These are phyloP conservation scores for Myochromella boudieri DNA, from an alignment of 768 basidiomycete genomes.

Conservation along the genomic window DNA sequence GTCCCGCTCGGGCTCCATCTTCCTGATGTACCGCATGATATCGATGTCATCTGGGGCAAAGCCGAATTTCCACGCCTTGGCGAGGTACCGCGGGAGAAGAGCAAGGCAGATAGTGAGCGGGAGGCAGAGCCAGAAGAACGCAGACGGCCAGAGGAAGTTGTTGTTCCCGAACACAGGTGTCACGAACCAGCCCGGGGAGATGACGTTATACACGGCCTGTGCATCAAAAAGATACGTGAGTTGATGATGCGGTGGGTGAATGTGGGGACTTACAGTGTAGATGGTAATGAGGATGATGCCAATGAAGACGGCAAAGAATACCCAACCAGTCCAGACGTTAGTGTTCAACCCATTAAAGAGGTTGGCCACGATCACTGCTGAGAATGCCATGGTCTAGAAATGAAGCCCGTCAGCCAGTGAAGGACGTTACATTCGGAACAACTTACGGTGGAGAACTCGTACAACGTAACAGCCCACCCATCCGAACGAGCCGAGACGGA, in stretches of 20 bases:
- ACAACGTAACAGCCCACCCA: slow-evolving; percentile 71
- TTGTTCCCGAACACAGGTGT: slow-evolving; percentile 78
- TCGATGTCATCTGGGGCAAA: slow-evolving; percentile 80
- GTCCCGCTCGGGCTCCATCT: slow-evolving; percentile 63
- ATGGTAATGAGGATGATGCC: slow-evolving; percentile 78
- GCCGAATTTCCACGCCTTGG: slow-evolving; percentile 65
- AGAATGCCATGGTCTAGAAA: slow-evolving; percentile 75
- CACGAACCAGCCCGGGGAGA: slow-evolving; percentile 69
- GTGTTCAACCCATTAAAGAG: slow-evolving; percentile 88
- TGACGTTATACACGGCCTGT: slow-evolving; percentile 76
- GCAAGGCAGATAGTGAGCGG: slow-evolving; percentile 69
- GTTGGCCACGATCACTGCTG: slow-evolving; percentile 74
- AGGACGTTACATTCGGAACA: no score
- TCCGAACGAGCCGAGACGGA: slow-evolving; percentile 74
- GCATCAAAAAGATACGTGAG: not conserved
- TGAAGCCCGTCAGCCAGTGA: no score
- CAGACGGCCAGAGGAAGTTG: slow-evolving; percentile 73
- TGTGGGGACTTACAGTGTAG: slow-evolving; percentile 61
- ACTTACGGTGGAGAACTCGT: slow-evolving; percentile 84
- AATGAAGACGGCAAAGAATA: slow-evolving; percentile 76
- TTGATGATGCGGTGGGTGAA: not conserved
- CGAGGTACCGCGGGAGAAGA: slow-evolving; percentile 76
- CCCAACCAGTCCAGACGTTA: slow-evolving; percentile 87
- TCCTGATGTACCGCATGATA: slow-evolving; percentile 69
- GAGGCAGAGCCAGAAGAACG: slow-evolving; percentile 85